Conservation (phyloP, 1,139 yeast species). For the Yamadazyma friedrichii region DNA sequence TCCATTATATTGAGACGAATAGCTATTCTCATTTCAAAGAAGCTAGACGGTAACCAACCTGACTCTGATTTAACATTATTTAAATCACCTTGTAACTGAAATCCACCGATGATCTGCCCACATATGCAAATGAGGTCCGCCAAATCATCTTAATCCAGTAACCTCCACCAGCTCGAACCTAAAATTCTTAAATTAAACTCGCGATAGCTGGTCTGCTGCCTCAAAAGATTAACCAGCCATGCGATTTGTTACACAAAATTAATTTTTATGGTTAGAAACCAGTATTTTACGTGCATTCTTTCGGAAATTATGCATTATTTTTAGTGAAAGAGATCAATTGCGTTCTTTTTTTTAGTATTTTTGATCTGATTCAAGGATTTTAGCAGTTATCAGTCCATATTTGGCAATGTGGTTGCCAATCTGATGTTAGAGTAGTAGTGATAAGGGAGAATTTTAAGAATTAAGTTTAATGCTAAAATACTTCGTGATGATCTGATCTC, state of each 20-base stretch:
- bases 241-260: neutral
- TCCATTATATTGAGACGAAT: no score
- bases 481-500: neutral
- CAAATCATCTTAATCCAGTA: neutral
- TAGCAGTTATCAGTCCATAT: neutral
- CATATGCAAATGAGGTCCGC: no score
- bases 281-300: neutral
- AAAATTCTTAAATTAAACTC: neutral
- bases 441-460: neutral
- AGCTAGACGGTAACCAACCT: neutral
- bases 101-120: neutral
- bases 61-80: neutral
- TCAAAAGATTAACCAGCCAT: conserved; percentile 4
- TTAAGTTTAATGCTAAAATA: neutral
- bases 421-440: neutral
- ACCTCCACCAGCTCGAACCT: neutral
- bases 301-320: conserved; percentile 1
- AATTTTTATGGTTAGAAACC: neutral
- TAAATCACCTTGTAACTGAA: neutral
- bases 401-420: conserved; percentile 4
- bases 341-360: neutral
- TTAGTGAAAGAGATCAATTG: neutral
- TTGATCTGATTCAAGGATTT: conserved; percentile 2
- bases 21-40: neutral
- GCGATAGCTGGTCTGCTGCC: neutral